A percentile compares a stretch with the other conserved stretches of the same genome.
Conservation (phyloP, 1,284 basidiomycete genomes). For the Ustilago sp. region DNA sequence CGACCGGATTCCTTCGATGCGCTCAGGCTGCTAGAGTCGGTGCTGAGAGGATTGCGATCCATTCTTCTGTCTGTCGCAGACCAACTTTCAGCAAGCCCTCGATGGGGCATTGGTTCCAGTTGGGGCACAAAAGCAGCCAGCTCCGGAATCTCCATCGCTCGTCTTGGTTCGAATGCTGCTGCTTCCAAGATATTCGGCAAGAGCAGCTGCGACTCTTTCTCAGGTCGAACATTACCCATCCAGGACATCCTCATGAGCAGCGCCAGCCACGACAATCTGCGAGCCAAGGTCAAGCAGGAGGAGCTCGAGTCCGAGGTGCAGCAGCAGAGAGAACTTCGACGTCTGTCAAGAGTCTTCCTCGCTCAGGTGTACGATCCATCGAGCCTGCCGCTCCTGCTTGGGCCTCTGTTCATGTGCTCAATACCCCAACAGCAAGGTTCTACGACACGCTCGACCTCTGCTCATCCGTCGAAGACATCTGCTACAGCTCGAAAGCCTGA, state of each 20-base stretch:
- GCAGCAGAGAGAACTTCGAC: slow-evolving; percentile 38
- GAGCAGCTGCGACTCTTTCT: slow-evolving; percentile 32
- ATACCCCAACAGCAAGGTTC: slow-evolving; percentile 34
- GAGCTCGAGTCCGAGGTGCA: slow-evolving; percentile 14
- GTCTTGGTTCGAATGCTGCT: slow-evolving; percentile 23
- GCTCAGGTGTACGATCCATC: slow-evolving; percentile 35
- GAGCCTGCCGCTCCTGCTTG: slow-evolving; percentile 46
- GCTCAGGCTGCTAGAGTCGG: slow-evolving; percentile 47
- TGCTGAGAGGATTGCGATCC: slow-evolving; percentile 55
- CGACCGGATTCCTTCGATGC: slow-evolving; percentile 10
- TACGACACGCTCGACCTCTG: neutral
- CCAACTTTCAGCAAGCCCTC: slow-evolving; percentile 55
- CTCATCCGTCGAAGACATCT: slow-evolving; percentile 4
- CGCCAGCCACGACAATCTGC: slow-evolving; percentile 37
- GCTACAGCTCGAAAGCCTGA: neutral
- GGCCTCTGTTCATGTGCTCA: slow-evolving; percentile 49
- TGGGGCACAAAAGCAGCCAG: slow-evolving; percentile 47
- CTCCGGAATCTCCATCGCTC: slow-evolving; percentile 35
- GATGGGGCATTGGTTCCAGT: slow-evolving; percentile 63
- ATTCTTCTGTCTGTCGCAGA: slow-evolving; percentile 59
- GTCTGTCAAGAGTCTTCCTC: slow-evolving; percentile 36
- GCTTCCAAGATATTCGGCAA: slow-evolving; percentile 49
- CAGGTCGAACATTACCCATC: slow-evolving; percentile 12
- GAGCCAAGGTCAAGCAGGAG: slow-evolving; percentile 19
- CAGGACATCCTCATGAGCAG: slow-evolving; percentile 44